Evolutionary conservation across 2,329 filamentous ascomycete species (phyloP).

Genomic region (Phaeoacremonium minimum): DNA sequence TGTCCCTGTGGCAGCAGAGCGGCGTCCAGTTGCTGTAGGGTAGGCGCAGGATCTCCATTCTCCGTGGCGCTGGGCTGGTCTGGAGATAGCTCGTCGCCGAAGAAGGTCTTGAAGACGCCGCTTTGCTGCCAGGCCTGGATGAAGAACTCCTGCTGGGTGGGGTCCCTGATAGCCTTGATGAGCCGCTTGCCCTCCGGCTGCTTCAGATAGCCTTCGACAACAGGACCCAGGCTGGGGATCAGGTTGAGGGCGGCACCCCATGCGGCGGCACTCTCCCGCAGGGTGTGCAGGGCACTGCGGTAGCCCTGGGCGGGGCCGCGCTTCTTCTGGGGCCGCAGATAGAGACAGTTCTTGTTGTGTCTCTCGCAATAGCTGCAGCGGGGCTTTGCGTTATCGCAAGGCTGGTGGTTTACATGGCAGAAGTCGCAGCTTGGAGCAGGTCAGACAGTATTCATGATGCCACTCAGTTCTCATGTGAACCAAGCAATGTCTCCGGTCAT

Average conservation of each 20-base stretch:
- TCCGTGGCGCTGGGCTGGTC: conserved; percentile 7
- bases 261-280: conserved; percentile 31
- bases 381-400: conserved; percentile 41
- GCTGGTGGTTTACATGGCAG: conserved; percentile 42
- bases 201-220: conserved; percentile 27
- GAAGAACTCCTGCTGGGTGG: conserved; percentile 27
- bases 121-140: conserved; percentile 30
- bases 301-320: conserved; percentile 32
- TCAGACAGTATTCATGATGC: conserved; percentile 9
- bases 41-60: conserved; percentile 1
- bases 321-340: conserved; percentile 31
- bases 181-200: conserved; percentile 22
- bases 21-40: neutral
- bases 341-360: conserved; percentile 30
- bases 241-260: conserved; percentile 29
- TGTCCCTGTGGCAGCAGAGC: conserved; percentile 4
- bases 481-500: too few relatives aligned
- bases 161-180: conserved; percentile 25
- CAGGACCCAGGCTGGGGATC: conserved; percentile 27
- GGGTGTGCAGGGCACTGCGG: conserved; percentile 29
- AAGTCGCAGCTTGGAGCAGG: conserved; percentile 35
- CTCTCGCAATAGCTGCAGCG: conserved; percentile 38
- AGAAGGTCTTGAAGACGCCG: conserved; percentile 27
- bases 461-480: neutral
- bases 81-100: conserved; percentile 15